phyloP scores from a whole-genome alignment of 331 rosid genomes.

The Cydonia oblonga region DNA sequence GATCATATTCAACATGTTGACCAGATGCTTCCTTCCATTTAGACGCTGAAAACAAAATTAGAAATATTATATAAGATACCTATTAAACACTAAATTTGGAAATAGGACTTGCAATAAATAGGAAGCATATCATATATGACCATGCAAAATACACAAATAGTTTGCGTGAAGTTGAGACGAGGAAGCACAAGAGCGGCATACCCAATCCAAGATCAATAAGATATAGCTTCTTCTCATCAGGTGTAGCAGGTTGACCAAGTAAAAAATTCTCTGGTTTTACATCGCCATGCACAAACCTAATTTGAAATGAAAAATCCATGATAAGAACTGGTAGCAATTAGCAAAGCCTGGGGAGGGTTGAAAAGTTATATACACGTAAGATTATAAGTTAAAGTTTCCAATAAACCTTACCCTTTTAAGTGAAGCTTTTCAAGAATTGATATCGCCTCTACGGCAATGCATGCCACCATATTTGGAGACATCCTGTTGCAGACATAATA shows the following conservation, averaged over 20 bases:
- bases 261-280: slow-evolving; percentile 93
- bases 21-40: slow-evolving; percentile 86
- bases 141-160: background rate
- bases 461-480: slow-evolving; percentile 85
- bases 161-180: background rate
- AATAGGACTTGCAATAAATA: background rate
- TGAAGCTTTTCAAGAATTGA: slow-evolving; percentile 95
- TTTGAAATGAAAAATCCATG: slow-evolving; percentile 2
- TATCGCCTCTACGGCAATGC: slow-evolving; percentile 93
- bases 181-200: slow-evolving; percentile 17
- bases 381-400: background rate
- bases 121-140: background rate
- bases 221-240: slow-evolving; percentile 83
- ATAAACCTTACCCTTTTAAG: slow-evolving; percentile 60
- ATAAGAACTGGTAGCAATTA: background rate
- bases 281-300: slow-evolving; percentile 93
- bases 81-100: too few relatives aligned
- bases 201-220: slow-evolving; percentile 93
- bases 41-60: slow-evolving; percentile 52
- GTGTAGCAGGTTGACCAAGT: slow-evolving; percentile 85
- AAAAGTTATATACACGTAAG: background rate
- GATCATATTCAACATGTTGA: slow-evolving; percentile 86
- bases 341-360: background rate
- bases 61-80: background rate
- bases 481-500: slow-evolving; percentile 43